Evolutionary conservation across 495 filamentous ascomycete genomes (phyloP).

Genomic region (Hamigera avellanea): DNA sequence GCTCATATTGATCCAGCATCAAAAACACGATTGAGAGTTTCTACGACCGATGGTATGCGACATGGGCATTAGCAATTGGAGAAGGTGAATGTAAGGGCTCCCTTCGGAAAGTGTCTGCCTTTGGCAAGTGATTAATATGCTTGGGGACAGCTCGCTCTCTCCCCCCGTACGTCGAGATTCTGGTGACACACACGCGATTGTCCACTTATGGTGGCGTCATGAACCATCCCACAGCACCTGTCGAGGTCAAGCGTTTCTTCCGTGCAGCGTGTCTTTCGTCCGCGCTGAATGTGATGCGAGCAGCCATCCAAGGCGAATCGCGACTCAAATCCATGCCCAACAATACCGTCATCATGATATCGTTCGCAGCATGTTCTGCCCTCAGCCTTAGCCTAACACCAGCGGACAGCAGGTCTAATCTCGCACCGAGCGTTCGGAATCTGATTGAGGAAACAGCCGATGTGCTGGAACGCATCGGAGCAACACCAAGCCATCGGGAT

Average conservation of each 20-base stretch:
- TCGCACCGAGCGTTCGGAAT: conserved; percentile 55
- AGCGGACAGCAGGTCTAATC: conserved; percentile 37
- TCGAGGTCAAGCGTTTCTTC: conserved; percentile 61
- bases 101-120: background rate
- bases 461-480: conserved; percentile 57
- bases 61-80: conserved; percentile 48
- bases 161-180: conserved; percentile 63
- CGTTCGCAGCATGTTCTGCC: conserved; percentile 61
- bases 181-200: conserved; percentile 58
- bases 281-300: conserved; percentile 60
- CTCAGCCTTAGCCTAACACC: conserved; percentile 50
- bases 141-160: conserved; percentile 39
- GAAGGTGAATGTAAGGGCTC: conserved; percentile 38
- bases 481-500: conserved; percentile 48
- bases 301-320: conserved; percentile 58
- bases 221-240: conserved; percentile 59
- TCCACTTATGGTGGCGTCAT: conserved; percentile 66
- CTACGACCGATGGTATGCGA: conserved; percentile 49
- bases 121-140: background rate
- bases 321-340: conserved; percentile 66
- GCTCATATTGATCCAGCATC: conserved; percentile 38
- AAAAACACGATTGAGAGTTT: conserved; percentile 50
- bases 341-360: conserved; percentile 68
- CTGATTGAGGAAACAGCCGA: conserved; percentile 59
- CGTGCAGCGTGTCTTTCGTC: conserved; percentile 56